Conservation (phyloP, 805 yeast genomes). For the Danielia reshetovae region DNA sequence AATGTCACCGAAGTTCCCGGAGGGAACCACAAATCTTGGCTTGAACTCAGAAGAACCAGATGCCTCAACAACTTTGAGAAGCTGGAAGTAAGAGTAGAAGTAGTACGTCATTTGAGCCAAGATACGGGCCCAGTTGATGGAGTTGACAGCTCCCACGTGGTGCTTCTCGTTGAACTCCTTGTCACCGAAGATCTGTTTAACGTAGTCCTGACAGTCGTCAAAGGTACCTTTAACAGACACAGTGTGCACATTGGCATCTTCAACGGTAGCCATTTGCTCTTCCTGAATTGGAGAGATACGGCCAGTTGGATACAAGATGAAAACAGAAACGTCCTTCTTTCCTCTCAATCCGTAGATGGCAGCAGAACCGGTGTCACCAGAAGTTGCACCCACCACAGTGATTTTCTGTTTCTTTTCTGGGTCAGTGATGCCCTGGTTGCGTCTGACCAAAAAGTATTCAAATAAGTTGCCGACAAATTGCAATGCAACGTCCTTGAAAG, state of each 20-base stretch:
- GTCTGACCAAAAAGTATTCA: conserved; percentile 82
- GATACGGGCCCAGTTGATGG: conserved; percentile 98
- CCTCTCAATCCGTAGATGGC: conserved; percentile 97
- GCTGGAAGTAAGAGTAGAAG: conserved; percentile 84
- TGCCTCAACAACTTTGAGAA: conserved; percentile 37
- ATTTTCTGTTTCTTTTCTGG: conserved; percentile 66
- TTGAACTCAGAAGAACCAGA: conserved; percentile 21
- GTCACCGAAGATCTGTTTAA: conserved; percentile 90
- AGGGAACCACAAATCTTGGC: conserved; percentile 88
- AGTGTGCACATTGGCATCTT: conserved; percentile 90
- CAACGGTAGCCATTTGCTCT: conserved; percentile 96
- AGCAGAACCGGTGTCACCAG: conserved; percentile 99
- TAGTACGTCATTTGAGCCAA: conserved; percentile 97
- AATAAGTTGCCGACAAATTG: conserved; percentile 97
- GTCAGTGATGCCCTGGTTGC: conserved; percentile 50
- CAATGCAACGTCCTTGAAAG: conserved; percentile 97
- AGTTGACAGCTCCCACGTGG: conserved; percentile 96
- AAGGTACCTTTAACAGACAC: conserved; percentile 93
- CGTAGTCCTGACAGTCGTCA: conserved; percentile 97
- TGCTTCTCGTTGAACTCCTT: conserved; percentile 79
- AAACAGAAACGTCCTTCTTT: conserved; percentile 96
- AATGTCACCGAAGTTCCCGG: conserved; percentile 98
- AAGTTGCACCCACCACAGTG: conserved; percentile 98
- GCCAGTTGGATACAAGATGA: conserved; percentile 94
- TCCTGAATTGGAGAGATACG: conserved; percentile 97